Percentiles rank a stretch among this genome's conserved stretches.
These are phyloP conservation scores for Hibiscus tridactylites DNA, from an alignment of 345 rosid genomes.

Conservation along the genomic window DNA sequence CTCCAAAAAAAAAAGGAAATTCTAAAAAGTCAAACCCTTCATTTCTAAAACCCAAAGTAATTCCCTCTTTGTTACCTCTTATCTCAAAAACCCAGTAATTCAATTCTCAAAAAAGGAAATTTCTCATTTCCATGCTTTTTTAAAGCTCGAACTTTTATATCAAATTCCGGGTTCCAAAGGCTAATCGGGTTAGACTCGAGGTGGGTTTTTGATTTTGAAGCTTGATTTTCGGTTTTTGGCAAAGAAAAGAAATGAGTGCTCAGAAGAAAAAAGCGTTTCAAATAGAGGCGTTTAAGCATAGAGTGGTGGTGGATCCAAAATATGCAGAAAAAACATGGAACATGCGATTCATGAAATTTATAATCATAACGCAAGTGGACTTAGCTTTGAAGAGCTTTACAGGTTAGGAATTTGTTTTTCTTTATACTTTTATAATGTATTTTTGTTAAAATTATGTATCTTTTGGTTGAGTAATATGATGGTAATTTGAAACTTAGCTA, in stretches of 20 bases:
- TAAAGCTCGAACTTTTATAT: background rate
- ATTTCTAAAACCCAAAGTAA: background rate
- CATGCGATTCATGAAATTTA: conserved; percentile 78
- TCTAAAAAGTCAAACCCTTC: too few species aligned
- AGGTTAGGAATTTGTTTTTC: conserved; percentile 23
- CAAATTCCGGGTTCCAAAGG: background rate
- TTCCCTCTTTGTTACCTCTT: background rate
- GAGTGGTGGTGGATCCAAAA: conserved; percentile 72
- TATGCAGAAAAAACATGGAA: conserved; percentile 70
- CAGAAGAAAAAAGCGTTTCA: conserved; percentile 62
- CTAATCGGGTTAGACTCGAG: background rate
- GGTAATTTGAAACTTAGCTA: background rate
- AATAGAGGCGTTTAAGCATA: conserved; percentile 71
- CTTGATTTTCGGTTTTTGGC: background rate
- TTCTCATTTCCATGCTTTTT: background rate
- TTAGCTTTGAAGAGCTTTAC: conserved; percentile 66
- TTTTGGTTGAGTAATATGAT: background rate
- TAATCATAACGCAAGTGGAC: conserved; percentile 66
- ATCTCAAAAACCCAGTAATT: background rate
- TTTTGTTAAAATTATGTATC: background rate
- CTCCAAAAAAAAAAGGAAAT: too few species aligned
- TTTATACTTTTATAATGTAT: background rate
- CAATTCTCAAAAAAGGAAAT: background rate
- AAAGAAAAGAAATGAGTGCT: conserved; percentile 33
- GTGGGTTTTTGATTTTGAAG: background rate